A percentile compares a stretch with the other conserved stretches of the same genome.
Evolutionary conservation across 1,139 yeast genomes (phyloP).

Genomic region (Candida anutae): DNA sequence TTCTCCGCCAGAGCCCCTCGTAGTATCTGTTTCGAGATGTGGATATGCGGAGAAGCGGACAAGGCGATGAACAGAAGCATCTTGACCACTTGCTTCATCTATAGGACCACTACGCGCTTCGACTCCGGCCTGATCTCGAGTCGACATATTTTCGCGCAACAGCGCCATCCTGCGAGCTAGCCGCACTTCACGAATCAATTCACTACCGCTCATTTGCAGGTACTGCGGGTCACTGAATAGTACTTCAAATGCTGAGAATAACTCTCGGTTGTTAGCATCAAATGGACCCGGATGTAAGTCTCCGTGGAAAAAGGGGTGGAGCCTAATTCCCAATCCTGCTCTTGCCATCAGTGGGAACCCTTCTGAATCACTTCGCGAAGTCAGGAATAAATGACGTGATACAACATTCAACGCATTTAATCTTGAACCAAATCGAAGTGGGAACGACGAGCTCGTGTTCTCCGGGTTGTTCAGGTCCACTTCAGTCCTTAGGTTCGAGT

Average conservation of each 20-base stretch:
- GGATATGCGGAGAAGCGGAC: background rate
- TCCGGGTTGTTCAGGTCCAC: no score
- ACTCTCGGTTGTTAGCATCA: background rate
- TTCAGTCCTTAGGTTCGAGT: no score
- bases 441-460: no score
- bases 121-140: no score
- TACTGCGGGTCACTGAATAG: no score
- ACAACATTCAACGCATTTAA: slow-evolving; percentile 9
- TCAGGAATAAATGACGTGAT: slow-evolving; percentile 5
- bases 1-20: background rate
- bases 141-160: background rate
- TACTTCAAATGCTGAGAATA: no score
- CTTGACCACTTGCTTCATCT: background rate
- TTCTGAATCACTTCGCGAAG: no score
- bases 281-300: background rate
- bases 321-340: background rate
- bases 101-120: background rate
- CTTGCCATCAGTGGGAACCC: no score
- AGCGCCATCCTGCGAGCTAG: background rate
- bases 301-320: background rate
- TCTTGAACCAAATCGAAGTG: no score
- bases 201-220: background rate
- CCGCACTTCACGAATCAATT: background rate
- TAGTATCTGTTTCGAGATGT: no score
- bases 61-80: background rate